Percentiles rank a stretch among this genome's conserved stretches.
These are phyloP conservation scores for Phytophthora megakarya DNA, from an alignment of 352 stramenopile genomes.

Conservation along the genomic window DNA sequence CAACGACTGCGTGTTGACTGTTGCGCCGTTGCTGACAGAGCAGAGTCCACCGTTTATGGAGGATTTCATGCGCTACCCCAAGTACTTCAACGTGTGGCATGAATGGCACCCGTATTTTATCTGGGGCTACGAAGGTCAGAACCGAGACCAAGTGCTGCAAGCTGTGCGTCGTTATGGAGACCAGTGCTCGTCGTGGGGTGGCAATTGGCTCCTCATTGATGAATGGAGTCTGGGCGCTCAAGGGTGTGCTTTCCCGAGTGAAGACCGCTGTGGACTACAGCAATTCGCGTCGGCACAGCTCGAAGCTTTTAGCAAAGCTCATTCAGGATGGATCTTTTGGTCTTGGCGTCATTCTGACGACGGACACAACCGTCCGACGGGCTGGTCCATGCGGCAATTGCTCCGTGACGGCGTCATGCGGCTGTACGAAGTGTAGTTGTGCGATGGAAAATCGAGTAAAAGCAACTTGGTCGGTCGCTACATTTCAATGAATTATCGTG, in stretches of 20 bases:
- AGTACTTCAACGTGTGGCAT: constrained; percentile 82
- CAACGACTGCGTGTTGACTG: constrained; percentile 79
- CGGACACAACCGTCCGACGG: constrained; percentile 49
- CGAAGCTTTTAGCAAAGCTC: constrained; percentile 56
- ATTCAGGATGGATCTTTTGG: constrained; percentile 89
- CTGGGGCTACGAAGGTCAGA: constrained; percentile 79
- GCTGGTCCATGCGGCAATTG: constrained; percentile 82
- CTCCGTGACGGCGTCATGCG: constrained; percentile 71
- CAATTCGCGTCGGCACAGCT: constrained; percentile 67
- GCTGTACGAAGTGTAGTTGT: constrained; percentile 21
- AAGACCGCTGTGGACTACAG: constrained; percentile 50
- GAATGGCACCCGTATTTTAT: constrained; percentile 90
- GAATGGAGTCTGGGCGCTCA: constrained; percentile 81
- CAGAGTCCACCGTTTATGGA: constrained; percentile 61
- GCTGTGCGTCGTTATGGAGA: constrained; percentile 61
- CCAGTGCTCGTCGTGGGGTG: constrained; percentile 59
- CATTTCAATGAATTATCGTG: constrained; percentile 2
- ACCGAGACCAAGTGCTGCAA: constrained; percentile 58
- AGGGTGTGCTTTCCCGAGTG: constrained; percentile 56
- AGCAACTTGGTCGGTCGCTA: constrained; percentile 10
- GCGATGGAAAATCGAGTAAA: neutral
- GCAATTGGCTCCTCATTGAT: constrained; percentile 81
- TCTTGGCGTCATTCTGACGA: constrained; percentile 83
- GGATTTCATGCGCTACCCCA: constrained; percentile 60
- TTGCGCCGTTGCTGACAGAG: constrained; percentile 63